These are phyloP conservation scores for Quercus robur DNA, from an alignment of 306 rosid genomes.

Conservation along the genomic window DNA sequence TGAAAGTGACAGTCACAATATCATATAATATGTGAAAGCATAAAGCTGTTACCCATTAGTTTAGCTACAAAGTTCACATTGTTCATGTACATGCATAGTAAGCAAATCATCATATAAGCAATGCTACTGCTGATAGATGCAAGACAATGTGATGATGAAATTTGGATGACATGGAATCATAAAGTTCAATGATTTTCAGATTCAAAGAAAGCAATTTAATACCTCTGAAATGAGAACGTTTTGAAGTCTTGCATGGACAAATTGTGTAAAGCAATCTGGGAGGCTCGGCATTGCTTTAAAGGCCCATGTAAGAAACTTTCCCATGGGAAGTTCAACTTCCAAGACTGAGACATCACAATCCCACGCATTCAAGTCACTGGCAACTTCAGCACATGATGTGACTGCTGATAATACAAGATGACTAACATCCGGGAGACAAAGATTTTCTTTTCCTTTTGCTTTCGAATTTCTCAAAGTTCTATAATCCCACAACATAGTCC, in stretches of 20 bases:
- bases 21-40: neutral
- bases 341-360: constrained; percentile 48
- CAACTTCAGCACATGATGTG: constrained; percentile 45
- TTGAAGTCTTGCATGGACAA: constrained; percentile 57
- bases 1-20: neutral
- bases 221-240: constrained; percentile 44
- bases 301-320: constrained; percentile 73
- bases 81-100: neutral
- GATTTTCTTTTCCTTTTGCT: constrained; percentile 19
- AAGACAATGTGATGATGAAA: constrained; percentile 6
- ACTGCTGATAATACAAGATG: constrained; percentile 60
- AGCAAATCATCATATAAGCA: neutral
- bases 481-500: constrained; percentile 67
- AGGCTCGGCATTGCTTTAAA: constrained; percentile 62
- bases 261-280: constrained; percentile 58
- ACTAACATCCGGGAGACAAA: constrained; percentile 57
- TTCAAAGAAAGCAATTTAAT: constrained; percentile 13
- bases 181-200: constrained; percentile 3
- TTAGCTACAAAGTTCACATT: neutral
- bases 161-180: neutral
- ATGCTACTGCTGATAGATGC: neutral
- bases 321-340: constrained; percentile 63
- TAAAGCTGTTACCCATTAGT: neutral
- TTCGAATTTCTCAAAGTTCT: constrained; percentile 28
- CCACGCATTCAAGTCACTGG: constrained; percentile 47